These are phyloP conservation scores for Venturia carpophila DNA, from an alignment of 2,329 filamentous ascomycete genomes.

Conservation along the genomic window DNA sequence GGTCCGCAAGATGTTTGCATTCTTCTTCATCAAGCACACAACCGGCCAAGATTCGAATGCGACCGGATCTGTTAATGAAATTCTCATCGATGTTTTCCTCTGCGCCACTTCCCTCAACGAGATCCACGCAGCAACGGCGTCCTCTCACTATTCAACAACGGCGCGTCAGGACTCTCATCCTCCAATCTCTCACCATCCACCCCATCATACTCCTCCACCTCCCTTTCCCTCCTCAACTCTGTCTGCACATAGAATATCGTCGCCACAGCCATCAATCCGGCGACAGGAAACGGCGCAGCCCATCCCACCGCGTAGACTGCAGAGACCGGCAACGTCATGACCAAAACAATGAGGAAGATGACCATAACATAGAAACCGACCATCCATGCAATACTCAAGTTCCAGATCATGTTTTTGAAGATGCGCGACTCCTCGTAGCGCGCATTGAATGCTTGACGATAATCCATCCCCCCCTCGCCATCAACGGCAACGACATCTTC, in stretches of 20 bases:
- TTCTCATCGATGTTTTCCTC: too few relatives aligned
- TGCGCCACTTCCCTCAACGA: too few relatives aligned
- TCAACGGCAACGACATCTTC: conserved; percentile 63
- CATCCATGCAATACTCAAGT: conserved; percentile 50
- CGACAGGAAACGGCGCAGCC: conserved; percentile 17
- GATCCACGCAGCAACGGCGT: conserved; percentile 4
- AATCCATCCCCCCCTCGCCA: conserved; percentile 50
- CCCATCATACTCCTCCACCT: not conserved
- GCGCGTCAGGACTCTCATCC: conserved; percentile 9
- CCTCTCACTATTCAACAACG: conserved; percentile 1
- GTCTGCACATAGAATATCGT: conserved; percentile 15
- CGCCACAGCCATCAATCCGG: conserved; percentile 15
- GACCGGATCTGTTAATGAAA: too few relatives aligned
- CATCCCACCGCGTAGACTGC: conserved; percentile 18
- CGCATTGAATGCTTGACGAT: conserved; percentile 43
- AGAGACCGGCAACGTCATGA: conserved; percentile 7
- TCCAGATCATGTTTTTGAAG: conserved; percentile 47
- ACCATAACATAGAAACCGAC: conserved; percentile 10
- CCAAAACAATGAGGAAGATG: not conserved
- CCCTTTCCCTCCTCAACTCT: conserved; percentile 13
- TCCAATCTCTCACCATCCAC: not conserved
- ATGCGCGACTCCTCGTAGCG: conserved; percentile 47
- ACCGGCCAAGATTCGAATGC: too few relatives aligned
- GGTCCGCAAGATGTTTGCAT: too few relatives aligned
- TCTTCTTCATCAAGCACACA: too few relatives aligned